These are phyloP conservation scores for Urochloa ruziziensis DNA, from an alignment of 176 grass and related monocot genomes.

Conservation along the genomic window DNA sequence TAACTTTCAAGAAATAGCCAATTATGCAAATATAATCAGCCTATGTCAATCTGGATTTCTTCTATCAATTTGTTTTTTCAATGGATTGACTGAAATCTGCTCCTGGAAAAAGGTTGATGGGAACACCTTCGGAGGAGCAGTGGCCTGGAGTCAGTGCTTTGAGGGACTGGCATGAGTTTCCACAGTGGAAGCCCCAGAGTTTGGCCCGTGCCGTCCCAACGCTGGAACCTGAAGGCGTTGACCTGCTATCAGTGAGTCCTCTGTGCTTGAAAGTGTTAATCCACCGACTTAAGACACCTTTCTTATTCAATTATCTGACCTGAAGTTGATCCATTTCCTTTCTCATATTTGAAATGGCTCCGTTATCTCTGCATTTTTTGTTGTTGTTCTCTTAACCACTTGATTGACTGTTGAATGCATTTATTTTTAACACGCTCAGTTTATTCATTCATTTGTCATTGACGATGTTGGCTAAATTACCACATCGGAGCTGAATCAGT, in stretches of 20 bases:
- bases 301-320: not conserved
- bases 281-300: not conserved
- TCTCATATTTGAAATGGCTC: not conserved
- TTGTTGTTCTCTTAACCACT: not conserved
- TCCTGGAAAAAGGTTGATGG: slow-evolving; percentile 63
- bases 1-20: not conserved
- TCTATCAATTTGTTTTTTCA: not conserved
- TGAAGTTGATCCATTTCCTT: not conserved
- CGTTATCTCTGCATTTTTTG: not conserved
- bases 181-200: slow-evolving; percentile 70
- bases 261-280: not conserved
- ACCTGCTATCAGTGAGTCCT: slow-evolving; percentile 69
- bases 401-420: not conserved
- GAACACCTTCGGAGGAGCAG: slow-evolving; percentile 77
- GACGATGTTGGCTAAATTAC: not conserved
- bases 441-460: not conserved
- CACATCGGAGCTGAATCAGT: not conserved
- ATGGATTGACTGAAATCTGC: not conserved
- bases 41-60: not conserved
- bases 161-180: slow-evolving; percentile 91
- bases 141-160: slow-evolving; percentile 82
- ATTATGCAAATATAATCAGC: not conserved
- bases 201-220: slow-evolving; percentile 63
- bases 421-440: not conserved
- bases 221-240: slow-evolving; percentile 68